Evolutionary conservation across 139 green algal genomes (phyloP).

Genomic region (Chlorella sp.): DNA sequence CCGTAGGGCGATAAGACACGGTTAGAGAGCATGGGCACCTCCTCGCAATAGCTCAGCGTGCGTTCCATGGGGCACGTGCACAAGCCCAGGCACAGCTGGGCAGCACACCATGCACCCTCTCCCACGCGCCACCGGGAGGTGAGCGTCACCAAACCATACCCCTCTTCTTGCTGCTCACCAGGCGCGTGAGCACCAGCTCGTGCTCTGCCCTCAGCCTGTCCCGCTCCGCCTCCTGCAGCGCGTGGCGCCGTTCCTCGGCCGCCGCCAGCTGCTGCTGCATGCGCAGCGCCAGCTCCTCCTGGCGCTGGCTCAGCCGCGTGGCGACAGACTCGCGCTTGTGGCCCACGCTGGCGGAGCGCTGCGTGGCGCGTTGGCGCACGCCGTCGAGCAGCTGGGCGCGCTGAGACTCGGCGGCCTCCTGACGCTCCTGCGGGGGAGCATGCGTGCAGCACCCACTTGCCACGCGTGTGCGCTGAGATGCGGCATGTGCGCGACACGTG

Average conservation of each 20-base stretch:
- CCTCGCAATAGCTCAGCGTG: no score
- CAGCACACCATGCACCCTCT: no score
- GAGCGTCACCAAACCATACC: no score
- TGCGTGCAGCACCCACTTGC: neutral
- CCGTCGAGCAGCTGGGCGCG: neutral
- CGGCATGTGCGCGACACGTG: no score
- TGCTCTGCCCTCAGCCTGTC: slow-evolving; percentile 34
- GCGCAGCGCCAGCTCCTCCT: slow-evolving; percentile 4
- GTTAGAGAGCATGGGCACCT: no score
- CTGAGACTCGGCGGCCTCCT: slow-evolving; percentile 6
- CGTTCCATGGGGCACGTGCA: no score
- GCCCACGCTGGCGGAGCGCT: neutral
- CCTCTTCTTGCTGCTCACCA: no score
- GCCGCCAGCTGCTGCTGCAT: slow-evolving; percentile 8
- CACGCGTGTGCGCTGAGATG: no score
- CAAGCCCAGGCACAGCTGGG: no score
- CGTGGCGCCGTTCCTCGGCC: slow-evolving; percentile 25
- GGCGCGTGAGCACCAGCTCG: slow-evolving; percentile 28
- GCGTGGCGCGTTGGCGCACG: neutral
- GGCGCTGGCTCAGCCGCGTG: slow-evolving; percentile 1
- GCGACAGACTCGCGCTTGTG: neutral
- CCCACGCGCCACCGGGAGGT: no score
- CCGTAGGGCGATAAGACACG: no score
- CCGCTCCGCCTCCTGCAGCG: slow-evolving; percentile 30
- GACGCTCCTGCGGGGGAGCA: slow-evolving; percentile 10